phyloP scores from a whole-genome alignment of 2,329 filamentous ascomycete species.

The Stromatinia cepivora region DNA sequence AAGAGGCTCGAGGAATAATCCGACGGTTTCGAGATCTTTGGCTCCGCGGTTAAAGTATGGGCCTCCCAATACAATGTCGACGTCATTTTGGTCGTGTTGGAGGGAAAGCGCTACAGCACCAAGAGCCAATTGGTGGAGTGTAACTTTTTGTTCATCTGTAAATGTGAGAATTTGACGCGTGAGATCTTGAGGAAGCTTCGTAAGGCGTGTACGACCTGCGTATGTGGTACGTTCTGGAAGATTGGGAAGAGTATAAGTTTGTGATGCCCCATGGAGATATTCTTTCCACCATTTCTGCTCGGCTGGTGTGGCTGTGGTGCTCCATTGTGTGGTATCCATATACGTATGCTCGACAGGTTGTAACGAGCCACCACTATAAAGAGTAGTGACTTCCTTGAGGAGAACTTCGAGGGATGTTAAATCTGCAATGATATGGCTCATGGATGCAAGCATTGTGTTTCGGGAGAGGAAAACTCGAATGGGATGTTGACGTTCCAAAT shows the following conservation, averaged over 20 bases:
- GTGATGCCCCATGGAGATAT: constrained; percentile 2
- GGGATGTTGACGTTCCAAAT: constrained; percentile 30
- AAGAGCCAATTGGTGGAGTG: constrained; percentile 24
- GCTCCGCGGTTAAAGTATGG: constrained; percentile 39
- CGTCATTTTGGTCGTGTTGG: background rate
- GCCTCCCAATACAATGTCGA: constrained; percentile 37
- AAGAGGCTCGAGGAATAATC: constrained; percentile 19
- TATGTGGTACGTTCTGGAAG: background rate
- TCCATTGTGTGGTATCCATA: constrained; percentile 13
- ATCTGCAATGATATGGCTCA: constrained; percentile 43
- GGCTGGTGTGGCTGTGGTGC: background rate
- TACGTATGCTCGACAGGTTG: constrained; percentile 15
- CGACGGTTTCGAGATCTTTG: constrained; percentile 34
- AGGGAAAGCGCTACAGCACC: constrained; percentile 23
- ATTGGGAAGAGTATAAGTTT: background rate
- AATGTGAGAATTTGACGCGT: background rate
- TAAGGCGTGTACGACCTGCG: background rate
- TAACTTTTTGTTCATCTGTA: constrained; percentile 12
- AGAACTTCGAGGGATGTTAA: constrained; percentile 39
- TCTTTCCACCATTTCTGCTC: constrained; percentile 16
- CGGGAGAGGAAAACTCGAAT: constrained; percentile 38
- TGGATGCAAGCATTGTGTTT: constrained; percentile 33
- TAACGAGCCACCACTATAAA: constrained; percentile 30
- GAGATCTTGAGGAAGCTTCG: background rate
- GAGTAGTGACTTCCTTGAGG: constrained; percentile 34